Evolutionary conservation across 1,139 yeast genomes (phyloP), one percentile per base, ranked within the genome.

Genomic region (Protomyces lactucae-debilis): DNA sequence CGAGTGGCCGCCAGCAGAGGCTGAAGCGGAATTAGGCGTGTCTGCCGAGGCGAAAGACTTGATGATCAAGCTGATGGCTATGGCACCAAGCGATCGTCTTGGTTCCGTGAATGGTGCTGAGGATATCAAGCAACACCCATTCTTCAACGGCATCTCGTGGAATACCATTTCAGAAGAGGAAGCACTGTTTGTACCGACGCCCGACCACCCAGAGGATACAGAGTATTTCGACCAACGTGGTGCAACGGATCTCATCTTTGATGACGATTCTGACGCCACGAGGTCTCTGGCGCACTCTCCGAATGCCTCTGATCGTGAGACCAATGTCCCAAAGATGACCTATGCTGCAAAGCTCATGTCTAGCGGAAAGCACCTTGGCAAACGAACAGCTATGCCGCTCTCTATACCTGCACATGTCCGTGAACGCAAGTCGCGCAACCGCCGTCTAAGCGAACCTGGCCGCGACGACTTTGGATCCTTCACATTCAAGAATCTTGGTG

Each of bases 141-240:
- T 87, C 73, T 91, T 95, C 72, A 75, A 78, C 21, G 86, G 81
- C 0, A 80, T 92, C 9, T 78, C 86, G 64, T 93, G 99, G 99
- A 83, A 82, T 37, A 79, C 79, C 0, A 78, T 95, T 14, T 90
- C 87, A 74, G 82, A 80, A 12, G 89, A 84, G 68, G 87, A 84
- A 39, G 95, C 97, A 0, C 83, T 95, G 0, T 95, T 93, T 76
- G 85, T 91, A 8, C 99, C 99, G 0, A 76, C 78, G 5, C 77
- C 83, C 14, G 91, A 87, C 16, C 82, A 90, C 70, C 97, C 97
- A 0, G 96, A 88, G 71, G 85, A 86, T 65, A 92, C 97, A 0
- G 96, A 91, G 66, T 93, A 93, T 72, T 95, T 93, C 75, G 99
- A 95, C 71, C 72, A 82, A 9, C 83, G 99, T 70, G 99, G 99